These are phyloP conservation scores for Fusarium sp. DNA, from an alignment of 2,329 filamentous ascomycete species.

Conservation along the genomic window DNA sequence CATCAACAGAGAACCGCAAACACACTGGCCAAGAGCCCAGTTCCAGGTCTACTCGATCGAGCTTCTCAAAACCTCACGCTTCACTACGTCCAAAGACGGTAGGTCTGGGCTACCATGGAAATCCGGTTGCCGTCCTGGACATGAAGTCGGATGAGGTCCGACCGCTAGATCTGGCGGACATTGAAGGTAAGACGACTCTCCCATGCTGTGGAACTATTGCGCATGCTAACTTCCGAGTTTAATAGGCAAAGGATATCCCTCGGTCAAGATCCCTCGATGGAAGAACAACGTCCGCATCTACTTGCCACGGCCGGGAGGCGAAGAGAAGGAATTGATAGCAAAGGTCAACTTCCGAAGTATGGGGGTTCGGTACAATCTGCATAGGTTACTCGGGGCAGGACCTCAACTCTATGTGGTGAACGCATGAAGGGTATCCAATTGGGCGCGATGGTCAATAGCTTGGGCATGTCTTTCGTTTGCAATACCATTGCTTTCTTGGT, in stretches of 20 bases:
- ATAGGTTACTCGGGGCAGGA: background rate
- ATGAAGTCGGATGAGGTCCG: slow-evolving; percentile 4
- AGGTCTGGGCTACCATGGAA: background rate
- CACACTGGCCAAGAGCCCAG: too few species aligned
- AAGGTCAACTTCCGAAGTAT: slow-evolving; percentile 10
- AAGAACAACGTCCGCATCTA: slow-evolving; percentile 13
- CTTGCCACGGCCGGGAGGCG: background rate
- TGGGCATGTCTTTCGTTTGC: too few species aligned
- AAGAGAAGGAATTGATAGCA: slow-evolving; percentile 5
- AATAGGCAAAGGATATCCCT: background rate
- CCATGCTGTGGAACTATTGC: too few species aligned
- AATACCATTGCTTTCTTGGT: too few species aligned
- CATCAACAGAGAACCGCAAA: too few species aligned
- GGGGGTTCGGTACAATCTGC: slow-evolving; percentile 11
- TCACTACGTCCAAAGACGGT: background rate
- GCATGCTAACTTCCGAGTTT: too few species aligned
- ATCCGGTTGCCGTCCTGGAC: slow-evolving; percentile 13
- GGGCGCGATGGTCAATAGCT: too few species aligned
- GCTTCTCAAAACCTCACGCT: too few species aligned
- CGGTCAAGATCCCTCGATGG: slow-evolving; percentile 4
- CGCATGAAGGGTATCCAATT: too few species aligned
- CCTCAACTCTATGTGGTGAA: slow-evolving; percentile 15
- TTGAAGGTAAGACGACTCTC: background rate
- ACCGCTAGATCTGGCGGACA: background rate
- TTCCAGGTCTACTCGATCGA: too few species aligned